Conservation (phyloP, 768 basidiomycete species). For the Leccinum obscurum region DNA sequence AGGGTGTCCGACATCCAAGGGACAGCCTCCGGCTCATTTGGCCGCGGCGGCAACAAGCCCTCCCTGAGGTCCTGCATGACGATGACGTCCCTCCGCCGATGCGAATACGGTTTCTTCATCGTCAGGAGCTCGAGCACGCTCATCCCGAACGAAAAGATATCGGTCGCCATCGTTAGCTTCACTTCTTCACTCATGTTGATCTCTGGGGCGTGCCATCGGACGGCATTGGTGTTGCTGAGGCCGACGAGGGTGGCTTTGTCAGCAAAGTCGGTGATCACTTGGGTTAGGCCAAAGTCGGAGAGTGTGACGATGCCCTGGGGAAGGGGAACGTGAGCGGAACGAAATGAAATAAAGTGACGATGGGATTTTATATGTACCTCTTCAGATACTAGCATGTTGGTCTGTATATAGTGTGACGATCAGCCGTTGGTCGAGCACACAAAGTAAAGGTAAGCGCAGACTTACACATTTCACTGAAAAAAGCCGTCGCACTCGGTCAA, state of each 20-base stretch:
- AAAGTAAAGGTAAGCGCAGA: constrained; percentile 6
- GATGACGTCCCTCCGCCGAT: constrained; percentile 48
- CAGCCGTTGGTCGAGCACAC: constrained; percentile 1
- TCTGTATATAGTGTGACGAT: constrained; percentile 32
- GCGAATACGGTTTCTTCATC: constrained; percentile 48
- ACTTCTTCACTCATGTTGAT: constrained; percentile 45
- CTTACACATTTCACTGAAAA: constrained; percentile 60
- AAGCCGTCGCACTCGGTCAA: background rate
- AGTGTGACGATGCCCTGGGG: constrained; percentile 53
- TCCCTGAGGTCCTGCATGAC: constrained; percentile 48
- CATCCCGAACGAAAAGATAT: constrained; percentile 63
- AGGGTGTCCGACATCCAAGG: constrained; percentile 47
- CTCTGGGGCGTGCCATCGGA: constrained; percentile 65
- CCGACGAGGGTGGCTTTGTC: constrained; percentile 47
- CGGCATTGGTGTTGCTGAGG: constrained; percentile 45
- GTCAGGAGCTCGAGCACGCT: constrained; percentile 59
- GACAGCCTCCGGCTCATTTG: constrained; percentile 33
- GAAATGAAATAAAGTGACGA: background rate
- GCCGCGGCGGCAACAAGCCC: constrained; percentile 44
- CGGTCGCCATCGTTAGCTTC: constrained; percentile 47
- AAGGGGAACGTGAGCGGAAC: background rate
- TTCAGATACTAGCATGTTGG: constrained; percentile 58
- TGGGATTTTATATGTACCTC: constrained; percentile 31
- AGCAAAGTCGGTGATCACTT: constrained; percentile 57
- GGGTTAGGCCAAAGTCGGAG: constrained; percentile 66